Percentiles rank a stretch among this genome's conserved stretches.
Conservation (phyloP, 805 yeast genomes). For the Candida coquimbonensis region DNA sequence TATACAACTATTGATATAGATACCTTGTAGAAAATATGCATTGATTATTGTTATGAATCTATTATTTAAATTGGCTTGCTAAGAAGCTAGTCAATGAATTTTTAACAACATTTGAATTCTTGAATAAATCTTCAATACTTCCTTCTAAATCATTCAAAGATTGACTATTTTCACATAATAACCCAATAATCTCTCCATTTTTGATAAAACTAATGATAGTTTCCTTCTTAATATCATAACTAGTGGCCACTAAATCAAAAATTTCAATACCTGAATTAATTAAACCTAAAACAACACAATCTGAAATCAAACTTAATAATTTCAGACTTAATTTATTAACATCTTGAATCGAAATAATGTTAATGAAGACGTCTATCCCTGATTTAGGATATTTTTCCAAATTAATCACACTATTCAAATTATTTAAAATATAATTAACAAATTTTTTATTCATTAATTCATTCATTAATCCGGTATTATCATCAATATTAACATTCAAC, state of each 20-base stretch:
- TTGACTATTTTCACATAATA: conserved; percentile 40
- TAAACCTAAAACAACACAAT: conserved; percentile 58
- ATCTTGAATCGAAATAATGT: conserved; percentile 44
- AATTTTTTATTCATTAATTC: conserved; percentile 37
- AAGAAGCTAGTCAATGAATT: conserved; percentile 2
- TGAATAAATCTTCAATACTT: conserved; percentile 2
- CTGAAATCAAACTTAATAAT: conserved; percentile 32
- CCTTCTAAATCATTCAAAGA: conserved; percentile 3
- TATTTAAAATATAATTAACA: conserved; percentile 33
- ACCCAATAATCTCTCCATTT: conserved; percentile 53
- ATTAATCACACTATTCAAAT: conserved; percentile 31
- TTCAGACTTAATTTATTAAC: conserved; percentile 26
- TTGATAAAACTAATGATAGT: conserved; percentile 46
- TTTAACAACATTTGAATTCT: conserved; percentile 6
- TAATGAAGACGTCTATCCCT: conserved; percentile 70
- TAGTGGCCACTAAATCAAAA: conserved; percentile 67
- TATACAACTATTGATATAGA: not conserved
- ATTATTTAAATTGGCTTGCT: conserved; percentile 3
- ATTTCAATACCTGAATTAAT: conserved; percentile 82
- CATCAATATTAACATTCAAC: conserved; percentile 44
- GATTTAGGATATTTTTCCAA: conserved; percentile 83
- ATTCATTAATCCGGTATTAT: conserved; percentile 24
- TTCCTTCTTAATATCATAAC: conserved; percentile 36
- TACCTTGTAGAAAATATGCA: not conserved
- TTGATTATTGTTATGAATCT: not conserved